Base-by-base conservation (phyloP, 1,139 yeast genomes). In the Magnusiomyces sp. region DNA sequence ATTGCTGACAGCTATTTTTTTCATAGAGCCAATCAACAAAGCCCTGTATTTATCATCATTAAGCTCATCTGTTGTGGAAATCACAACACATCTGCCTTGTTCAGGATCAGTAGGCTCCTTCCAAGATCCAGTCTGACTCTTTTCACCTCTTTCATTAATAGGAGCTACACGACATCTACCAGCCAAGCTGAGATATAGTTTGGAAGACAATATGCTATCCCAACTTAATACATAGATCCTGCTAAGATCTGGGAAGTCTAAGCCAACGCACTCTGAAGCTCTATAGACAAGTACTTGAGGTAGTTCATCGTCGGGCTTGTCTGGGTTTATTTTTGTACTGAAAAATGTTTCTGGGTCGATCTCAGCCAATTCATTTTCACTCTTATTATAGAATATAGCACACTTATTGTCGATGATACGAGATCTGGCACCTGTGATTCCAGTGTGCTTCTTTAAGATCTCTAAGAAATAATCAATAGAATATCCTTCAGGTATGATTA, bases 201-300 rank as follows among this genome's bases (percentile, higher is more conserved):
- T 49, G 2, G 54, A 37, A 14, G 50, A 45, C 11, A 45, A 36
- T 19, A 52, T 32, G 40, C 50, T 49, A 44, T 52, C 52, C 57
- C 56, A 55, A n/a, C 53, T 40, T 23, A 55, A 19, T 1, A 47
- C 51, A 40, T 50, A 55, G 43, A 55, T 50, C 34, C 50, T 23
- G 31, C 38, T 16, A 17, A 55, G 53, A 13, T 53, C 55, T 2
- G 55, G 55, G 37, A 52, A 53, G 39, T 53, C 53, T 20, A 55
- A 45, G 2, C 57, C 57, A 2, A 40, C 44, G 11, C 27, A 45
- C 27, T 45, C 46, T 6, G 36, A 40, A 13, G 52, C 52, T 6
- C 54, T 45, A 29, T 43, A 45, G 1, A 51, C 29, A 32, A 48
- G 27, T 2, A 48, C 47, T 16, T 45, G 49, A 5, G 51, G 51